Percentiles rank a stretch among this genome's conserved stretches.
These are phyloP conservation scores for Pulveroboletus sp. DNA, from an alignment of 768 basidiomycete genomes.

Conservation along the genomic window DNA sequence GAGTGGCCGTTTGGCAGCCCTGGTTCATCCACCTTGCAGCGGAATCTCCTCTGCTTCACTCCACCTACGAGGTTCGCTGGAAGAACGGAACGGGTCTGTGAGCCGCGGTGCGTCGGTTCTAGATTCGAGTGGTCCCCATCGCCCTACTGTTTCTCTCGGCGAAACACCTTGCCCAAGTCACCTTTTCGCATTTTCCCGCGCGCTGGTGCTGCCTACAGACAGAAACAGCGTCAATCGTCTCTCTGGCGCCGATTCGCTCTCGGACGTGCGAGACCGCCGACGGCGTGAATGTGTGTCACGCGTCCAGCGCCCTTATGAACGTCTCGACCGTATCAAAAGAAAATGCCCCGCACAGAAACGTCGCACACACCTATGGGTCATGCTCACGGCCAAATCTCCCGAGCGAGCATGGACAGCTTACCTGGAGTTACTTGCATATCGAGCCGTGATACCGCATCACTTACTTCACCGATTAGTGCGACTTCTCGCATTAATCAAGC, in stretches of 20 bases:
- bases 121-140: not conserved
- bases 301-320: not conserved
- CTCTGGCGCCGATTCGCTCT: slow-evolving; percentile 5
- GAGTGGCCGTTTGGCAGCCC: not conserved
- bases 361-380: slow-evolving; percentile 26
- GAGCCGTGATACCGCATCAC: slow-evolving; percentile 26
- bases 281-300: not conserved
- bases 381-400: slow-evolving; percentile 31
- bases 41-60: slow-evolving; percentile 3
- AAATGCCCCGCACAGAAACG: slow-evolving; percentile 19
- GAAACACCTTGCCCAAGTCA: not conserved
- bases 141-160: not conserved
- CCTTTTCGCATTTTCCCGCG: not conserved
- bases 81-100: slow-evolving; percentile 1
- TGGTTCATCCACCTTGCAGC: not conserved
- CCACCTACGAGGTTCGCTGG: not conserved
- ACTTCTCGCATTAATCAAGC: slow-evolving; percentile 48
- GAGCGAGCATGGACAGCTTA: slow-evolving; percentile 44
- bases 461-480: slow-evolving; percentile 61
- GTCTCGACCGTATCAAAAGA: slow-evolving; percentile 3
- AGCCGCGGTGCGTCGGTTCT: not conserved
- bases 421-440: slow-evolving; percentile 27
- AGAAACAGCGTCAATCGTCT: slow-evolving; percentile 1
- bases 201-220: not conserved
- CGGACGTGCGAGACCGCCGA: slow-evolving; percentile 6